A percentile compares a stretch with the other conserved stretches of the same genome.
These are phyloP conservation scores for Vinca minor DNA, from an alignment of 257 asterid genomes.

Conservation along the genomic window DNA sequence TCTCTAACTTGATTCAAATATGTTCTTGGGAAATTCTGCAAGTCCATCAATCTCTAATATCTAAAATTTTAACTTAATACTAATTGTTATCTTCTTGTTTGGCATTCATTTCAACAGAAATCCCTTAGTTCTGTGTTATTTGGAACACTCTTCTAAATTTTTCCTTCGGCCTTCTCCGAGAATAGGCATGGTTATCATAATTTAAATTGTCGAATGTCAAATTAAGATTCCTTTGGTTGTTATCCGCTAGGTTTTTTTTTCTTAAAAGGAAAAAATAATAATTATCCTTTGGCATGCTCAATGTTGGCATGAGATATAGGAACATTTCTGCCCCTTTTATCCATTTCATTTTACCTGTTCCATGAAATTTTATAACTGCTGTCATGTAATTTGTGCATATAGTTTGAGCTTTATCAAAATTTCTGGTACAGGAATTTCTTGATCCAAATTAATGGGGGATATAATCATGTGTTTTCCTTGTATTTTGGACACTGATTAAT, in stretches of 20 bases:
- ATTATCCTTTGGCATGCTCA: neutral
- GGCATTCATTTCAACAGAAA: neutral
- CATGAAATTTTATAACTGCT: neutral
- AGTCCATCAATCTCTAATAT: neutral
- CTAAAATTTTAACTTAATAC: neutral
- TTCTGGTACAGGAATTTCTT: neutral
- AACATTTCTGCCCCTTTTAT: neutral
- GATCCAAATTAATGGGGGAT: neutral
- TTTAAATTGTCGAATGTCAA: neutral
- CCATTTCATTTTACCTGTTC: neutral
- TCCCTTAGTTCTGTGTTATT: neutral
- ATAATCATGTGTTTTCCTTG: neutral
- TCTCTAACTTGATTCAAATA: neutral
- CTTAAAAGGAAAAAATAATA: neutral
- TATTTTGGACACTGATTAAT: neutral
- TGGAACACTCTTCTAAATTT: neutral
- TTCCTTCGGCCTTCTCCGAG: neutral
- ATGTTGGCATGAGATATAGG: neutral
- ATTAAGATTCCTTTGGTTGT: neutral
- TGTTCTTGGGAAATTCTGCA: neutral
- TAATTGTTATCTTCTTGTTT: neutral
- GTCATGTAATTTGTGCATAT: neutral
- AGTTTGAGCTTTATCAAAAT: neutral
- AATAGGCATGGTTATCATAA: neutral
- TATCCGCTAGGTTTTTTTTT: neutral